Percentiles rank a stretch among this genome's conserved stretches.
Evolutionary conservation across 176 grass and related monocot genomes (phyloP).

Genomic region (Oryza australiensis): DNA sequence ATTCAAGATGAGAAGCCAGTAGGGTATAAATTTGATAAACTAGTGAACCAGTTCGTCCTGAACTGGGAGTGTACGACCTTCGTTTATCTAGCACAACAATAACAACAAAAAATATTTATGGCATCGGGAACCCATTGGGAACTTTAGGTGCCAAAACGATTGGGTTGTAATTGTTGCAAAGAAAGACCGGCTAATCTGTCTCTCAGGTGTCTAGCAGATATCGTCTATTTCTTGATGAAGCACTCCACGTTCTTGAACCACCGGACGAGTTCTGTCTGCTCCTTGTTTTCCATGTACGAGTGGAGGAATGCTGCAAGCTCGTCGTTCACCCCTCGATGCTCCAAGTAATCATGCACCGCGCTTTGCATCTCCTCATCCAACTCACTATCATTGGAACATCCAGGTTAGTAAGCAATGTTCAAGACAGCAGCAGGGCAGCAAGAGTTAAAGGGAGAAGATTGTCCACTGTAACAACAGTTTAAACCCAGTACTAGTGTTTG

Average conservation of each 20-base stretch:
- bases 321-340: conserved; percentile 75
- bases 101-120: background rate
- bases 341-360: conserved; percentile 55
- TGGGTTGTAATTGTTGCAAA: background rate
- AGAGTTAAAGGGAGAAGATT: background rate
- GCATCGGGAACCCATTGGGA: background rate
- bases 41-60: background rate
- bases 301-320: conserved; percentile 74
- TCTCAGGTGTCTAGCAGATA: background rate
- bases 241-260: conserved; percentile 63
- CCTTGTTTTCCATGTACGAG: conserved; percentile 64
- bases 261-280: conserved; percentile 60
- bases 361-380: conserved; percentile 86
- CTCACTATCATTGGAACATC: conserved; percentile 45
- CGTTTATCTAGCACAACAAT: background rate
- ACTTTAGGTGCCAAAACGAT: background rate
- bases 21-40: background rate
- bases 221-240: conserved; percentile 53
- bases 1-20: background rate
- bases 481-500: background rate
- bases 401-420: conserved; percentile 9
- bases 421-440: background rate
- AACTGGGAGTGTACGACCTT: background rate
- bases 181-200: background rate
- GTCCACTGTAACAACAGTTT: background rate